Evolutionary conservation across 2,329 filamentous ascomycete species (phyloP).

Genomic region (Sporothrix euskadiensis): DNA sequence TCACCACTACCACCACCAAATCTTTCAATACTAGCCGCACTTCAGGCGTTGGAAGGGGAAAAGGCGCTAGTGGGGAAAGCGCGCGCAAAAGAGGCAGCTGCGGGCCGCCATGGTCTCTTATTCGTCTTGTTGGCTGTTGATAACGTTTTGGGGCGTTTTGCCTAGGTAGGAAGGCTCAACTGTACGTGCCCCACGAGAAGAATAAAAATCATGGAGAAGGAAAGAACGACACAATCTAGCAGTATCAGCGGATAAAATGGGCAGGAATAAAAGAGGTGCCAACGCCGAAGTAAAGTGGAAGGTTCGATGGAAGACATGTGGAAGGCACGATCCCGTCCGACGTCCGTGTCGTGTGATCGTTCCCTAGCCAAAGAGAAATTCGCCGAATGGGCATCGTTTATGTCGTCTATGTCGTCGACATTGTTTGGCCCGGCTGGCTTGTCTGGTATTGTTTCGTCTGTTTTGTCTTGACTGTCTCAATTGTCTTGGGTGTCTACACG

Average conservation of each 20-base stretch:
- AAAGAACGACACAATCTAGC: neutral
- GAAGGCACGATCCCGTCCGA: slow-evolving; percentile 1
- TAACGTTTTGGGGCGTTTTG: neutral
- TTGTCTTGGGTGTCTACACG: neutral
- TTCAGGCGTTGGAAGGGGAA: neutral
- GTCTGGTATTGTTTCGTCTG: neutral
- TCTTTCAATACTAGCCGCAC: neutral
- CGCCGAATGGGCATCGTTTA: slow-evolving; percentile 16
- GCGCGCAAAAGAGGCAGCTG: slow-evolving; percentile 23
- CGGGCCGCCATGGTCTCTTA: neutral
- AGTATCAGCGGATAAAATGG: slow-evolving; percentile 1
- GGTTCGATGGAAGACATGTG: neutral
- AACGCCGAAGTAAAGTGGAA: slow-evolving; percentile 13
- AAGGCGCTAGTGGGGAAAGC: slow-evolving; percentile 2
- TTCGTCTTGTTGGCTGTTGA: slow-evolving; percentile 8
- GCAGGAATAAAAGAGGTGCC: neutral
- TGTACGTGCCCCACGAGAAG: neutral
- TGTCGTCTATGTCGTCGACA: neutral
- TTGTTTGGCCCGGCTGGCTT: neutral
- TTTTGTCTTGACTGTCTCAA: neutral
- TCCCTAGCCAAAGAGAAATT: slow-evolving; percentile 15
- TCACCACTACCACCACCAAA: neutral
- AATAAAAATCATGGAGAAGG: neutral
- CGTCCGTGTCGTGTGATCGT: slow-evolving; percentile 13
- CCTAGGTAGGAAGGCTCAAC: slow-evolving; percentile 6